phyloP scores from a whole-genome alignment of 2,329 filamentous ascomycete species.

The Colletotrichum sp. region DNA sequence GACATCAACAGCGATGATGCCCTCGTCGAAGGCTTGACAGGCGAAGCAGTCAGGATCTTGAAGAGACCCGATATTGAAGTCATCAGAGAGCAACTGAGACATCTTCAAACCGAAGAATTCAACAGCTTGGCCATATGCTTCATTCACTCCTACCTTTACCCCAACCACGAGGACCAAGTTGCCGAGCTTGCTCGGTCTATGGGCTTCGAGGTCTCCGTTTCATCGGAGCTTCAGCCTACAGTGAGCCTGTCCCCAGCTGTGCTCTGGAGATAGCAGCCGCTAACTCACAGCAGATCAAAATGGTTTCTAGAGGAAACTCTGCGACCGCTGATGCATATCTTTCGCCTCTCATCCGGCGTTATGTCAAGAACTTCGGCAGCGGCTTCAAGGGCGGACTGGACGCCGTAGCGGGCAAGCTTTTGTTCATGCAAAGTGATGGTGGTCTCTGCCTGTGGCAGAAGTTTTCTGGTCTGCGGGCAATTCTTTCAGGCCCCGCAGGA shows the following conservation, averaged over 20 bases:
- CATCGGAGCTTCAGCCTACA: slow-evolving; percentile 68
- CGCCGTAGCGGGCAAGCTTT: slow-evolving; percentile 51
- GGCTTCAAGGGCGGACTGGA: slow-evolving; percentile 65
- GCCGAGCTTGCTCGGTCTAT: slow-evolving; percentile 51
- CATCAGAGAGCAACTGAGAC: slow-evolving; percentile 60
- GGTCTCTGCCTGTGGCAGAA: slow-evolving; percentile 51
- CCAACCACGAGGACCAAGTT: slow-evolving; percentile 56
- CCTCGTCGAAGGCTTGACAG: slow-evolving; percentile 65
- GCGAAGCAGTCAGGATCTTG: slow-evolving; percentile 69
- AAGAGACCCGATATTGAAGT: slow-evolving; percentile 53
- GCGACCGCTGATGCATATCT: slow-evolving; percentile 75
- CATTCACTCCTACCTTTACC: slow-evolving; percentile 72
- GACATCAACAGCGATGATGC: slow-evolving; percentile 37
- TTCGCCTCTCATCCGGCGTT: slow-evolving; percentile 72
- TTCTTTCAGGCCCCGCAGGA: slow-evolving; percentile 72
- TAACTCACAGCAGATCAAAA: slow-evolving; percentile 54
- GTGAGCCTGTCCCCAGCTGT: slow-evolving; percentile 62
- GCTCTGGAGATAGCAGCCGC: rapidly evolving
- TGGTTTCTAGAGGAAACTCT: slow-evolving; percentile 69
- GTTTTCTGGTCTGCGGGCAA: slow-evolving; percentile 69
- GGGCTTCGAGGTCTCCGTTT: slow-evolving; percentile 61
- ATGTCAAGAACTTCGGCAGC: slow-evolving; percentile 68
- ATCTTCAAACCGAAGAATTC: slow-evolving; percentile 64
- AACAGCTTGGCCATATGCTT: slow-evolving; percentile 60
- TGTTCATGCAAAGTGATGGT: slow-evolving; percentile 67